Percentiles rank a stretch among this genome's conserved stretches.
Evolutionary conservation across 768 basidiomycete species (phyloP).

Genomic region (Mycena olivaceomarginata): DNA sequence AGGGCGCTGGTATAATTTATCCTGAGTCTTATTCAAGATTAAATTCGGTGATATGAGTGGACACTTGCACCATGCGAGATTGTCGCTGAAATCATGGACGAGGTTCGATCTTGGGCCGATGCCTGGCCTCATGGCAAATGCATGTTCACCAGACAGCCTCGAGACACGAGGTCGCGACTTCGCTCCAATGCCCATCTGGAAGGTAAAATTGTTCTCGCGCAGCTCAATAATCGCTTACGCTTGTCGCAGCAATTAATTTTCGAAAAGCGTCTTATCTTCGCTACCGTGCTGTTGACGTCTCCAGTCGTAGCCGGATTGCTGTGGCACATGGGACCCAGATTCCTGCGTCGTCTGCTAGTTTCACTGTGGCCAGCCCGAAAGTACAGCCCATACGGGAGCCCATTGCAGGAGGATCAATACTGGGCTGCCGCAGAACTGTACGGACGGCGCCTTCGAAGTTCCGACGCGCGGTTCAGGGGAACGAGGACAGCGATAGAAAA

Average conservation of each 20-base stretch:
- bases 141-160: conserved; percentile 18
- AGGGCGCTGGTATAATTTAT: no score
- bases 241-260: conserved; percentile 1
- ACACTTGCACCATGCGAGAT: no score
- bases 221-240: neutral
- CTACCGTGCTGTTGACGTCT: conserved; percentile 23
- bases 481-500: neutral
- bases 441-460: conserved; percentile 30
- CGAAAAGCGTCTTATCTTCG: neutral
- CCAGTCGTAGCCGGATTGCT: conserved; percentile 24
- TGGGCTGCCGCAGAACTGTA: conserved; percentile 37
- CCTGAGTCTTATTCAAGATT: neutral
- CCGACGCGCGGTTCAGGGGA: conserved; percentile 38
- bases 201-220: neutral
- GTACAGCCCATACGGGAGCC: no score
- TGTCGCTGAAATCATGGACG: neutral
- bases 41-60: neutral
- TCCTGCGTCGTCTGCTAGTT: neutral
- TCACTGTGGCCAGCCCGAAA: conserved; percentile 7
- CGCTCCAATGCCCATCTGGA: conserved; percentile 27
- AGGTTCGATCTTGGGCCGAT: no score
- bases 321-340: conserved; percentile 17
- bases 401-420: conserved; percentile 29
- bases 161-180: conserved; percentile 22
- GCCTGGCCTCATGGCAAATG: conserved; percentile 28